Conservation (phyloP, 2,329 filamentous ascomycete genomes). For the Claviceps sp. region DNA sequence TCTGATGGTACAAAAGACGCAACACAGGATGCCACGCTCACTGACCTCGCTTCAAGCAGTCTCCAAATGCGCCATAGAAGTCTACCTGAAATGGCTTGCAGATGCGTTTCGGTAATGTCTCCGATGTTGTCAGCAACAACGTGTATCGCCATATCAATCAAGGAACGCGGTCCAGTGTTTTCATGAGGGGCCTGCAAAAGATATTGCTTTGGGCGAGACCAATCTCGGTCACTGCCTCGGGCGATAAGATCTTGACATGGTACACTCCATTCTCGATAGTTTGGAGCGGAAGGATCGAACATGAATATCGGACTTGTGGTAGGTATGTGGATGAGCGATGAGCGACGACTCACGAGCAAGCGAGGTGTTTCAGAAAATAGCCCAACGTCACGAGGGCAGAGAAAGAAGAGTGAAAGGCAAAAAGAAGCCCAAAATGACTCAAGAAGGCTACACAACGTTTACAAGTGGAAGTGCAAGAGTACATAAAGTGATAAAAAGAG, state of each 20-base stretch:
- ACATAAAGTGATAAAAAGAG: too few relatives aligned
- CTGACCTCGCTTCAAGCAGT: conserved; percentile 26
- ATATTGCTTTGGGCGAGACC: conserved; percentile 21
- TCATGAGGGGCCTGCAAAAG: conserved; percentile 14
- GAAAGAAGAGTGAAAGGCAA: neutral
- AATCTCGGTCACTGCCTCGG: conserved; percentile 17
- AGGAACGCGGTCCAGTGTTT: conserved; percentile 20
- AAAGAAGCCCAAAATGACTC: neutral
- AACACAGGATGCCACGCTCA: neutral
- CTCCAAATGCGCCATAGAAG: conserved; percentile 25
- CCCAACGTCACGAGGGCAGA: too few relatives aligned
- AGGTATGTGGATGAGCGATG: neutral
- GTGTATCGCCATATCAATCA: conserved; percentile 26
- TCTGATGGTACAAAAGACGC: neutral
- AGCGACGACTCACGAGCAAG: neutral
- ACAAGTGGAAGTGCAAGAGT: too few relatives aligned
- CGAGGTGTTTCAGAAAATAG: neutral
- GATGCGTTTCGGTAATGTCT: conserved; percentile 18
- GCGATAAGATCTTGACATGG: conserved; percentile 13
- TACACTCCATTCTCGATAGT: conserved; percentile 24
- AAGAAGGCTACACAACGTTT: too few relatives aligned
- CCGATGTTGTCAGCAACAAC: conserved; percentile 25
- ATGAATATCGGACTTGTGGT: conserved; percentile 10
- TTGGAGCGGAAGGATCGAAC: conserved; percentile 21
- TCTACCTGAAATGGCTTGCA: conserved; percentile 21